These are phyloP conservation scores for Stropharia rugosoannulata DNA, from an alignment of 768 basidiomycete species.

Conservation along the genomic window DNA sequence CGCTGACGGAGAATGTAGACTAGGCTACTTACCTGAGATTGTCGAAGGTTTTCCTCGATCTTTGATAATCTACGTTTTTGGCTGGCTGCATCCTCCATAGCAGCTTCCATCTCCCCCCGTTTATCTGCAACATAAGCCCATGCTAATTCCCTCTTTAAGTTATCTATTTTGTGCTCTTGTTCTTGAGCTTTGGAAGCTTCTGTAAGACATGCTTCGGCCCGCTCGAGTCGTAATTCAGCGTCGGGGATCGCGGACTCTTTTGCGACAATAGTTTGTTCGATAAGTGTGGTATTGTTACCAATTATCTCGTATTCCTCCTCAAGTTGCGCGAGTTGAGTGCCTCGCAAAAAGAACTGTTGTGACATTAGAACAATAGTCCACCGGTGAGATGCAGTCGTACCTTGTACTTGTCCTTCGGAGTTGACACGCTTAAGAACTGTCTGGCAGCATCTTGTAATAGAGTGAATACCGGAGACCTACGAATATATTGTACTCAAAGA, in stretches of 20 bases:
- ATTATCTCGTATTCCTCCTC: slow-evolving; percentile 83
- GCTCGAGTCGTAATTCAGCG: slow-evolving; percentile 54
- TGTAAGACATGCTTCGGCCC: slow-evolving; percentile 57
- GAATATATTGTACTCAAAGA: neutral
- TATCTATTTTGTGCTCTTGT: slow-evolving; percentile 64
- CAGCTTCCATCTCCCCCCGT: slow-evolving; percentile 50
- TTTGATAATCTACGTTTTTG: slow-evolving; percentile 32
- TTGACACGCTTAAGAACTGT: slow-evolving; percentile 84
- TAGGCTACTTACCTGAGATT: slow-evolving; percentile 29
- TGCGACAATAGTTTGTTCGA: slow-evolving; percentile 59
- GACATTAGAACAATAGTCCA: neutral
- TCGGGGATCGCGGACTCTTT: slow-evolving; percentile 83
- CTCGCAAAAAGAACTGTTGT: slow-evolving; percentile 86
- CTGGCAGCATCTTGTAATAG: slow-evolving; percentile 55
- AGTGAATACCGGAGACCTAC: neutral
- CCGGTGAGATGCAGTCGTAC: slow-evolving; percentile 37
- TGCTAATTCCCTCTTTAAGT: slow-evolving; percentile 77
- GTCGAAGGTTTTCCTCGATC: slow-evolving; percentile 31
- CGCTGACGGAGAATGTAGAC: neutral
- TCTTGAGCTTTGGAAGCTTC: slow-evolving; percentile 76
- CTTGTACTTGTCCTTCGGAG: slow-evolving; percentile 85
- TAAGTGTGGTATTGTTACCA: slow-evolving; percentile 69
- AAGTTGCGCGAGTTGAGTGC: slow-evolving; percentile 91
- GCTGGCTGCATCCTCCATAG: slow-evolving; percentile 35
- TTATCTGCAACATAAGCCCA: slow-evolving; percentile 84